Base-by-base conservation (phyloP, 305 asterid species). In the Fraxinus latifolia region DNA sequence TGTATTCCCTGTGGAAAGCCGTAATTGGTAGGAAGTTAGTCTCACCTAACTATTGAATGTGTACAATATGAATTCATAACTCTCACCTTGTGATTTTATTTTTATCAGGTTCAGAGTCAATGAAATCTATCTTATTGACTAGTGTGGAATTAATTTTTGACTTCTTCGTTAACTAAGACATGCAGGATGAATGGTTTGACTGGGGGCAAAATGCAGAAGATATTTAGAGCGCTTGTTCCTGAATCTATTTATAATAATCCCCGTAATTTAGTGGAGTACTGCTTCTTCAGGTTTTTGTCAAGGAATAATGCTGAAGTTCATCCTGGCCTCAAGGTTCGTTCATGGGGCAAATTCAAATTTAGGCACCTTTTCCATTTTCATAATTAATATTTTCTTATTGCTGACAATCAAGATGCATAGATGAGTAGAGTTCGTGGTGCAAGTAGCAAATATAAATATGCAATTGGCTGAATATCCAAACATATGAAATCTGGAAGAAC, bases 151-250 rank as follows among this genome's bases (percentile, higher is more conserved):
- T 84, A 77, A 82, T 75, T 82, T 85, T 87, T 81, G 76, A 81
- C 87, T 76, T 67, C 81, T 65, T 44, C 71, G 79, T 60, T 33
- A 60, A 81, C 77, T 80, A 90, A 87, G 87, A 84, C 80, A 71
- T 91, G 92, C 97, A 96, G 99, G 97, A 93, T 93, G 98, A 94
- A 93, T 73, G 98, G 99, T 74, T 84, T 90, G 91, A 94, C 96
- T 11, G 99, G 99, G 74, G 80, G 88, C 90, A 91, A 92, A 88
- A 92, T 93, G 99, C 97, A 93, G 92, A 94, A 86, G 78, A 92
- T 93, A 78, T 96, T 92, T 82, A 92, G 91, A 88, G 89, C 97
- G 21, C 93, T 93, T 81, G 98, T 92, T 84, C 88, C 97, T 34
- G 97, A 89, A 82, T 85, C 91, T 32, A 89, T 92, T 60, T 87